A percentile compares a stretch with the other conserved stretches of the same genome.
phyloP scores from a whole-genome alignment of 2,329 filamentous ascomycete species.

The Bertia moriformis region DNA sequence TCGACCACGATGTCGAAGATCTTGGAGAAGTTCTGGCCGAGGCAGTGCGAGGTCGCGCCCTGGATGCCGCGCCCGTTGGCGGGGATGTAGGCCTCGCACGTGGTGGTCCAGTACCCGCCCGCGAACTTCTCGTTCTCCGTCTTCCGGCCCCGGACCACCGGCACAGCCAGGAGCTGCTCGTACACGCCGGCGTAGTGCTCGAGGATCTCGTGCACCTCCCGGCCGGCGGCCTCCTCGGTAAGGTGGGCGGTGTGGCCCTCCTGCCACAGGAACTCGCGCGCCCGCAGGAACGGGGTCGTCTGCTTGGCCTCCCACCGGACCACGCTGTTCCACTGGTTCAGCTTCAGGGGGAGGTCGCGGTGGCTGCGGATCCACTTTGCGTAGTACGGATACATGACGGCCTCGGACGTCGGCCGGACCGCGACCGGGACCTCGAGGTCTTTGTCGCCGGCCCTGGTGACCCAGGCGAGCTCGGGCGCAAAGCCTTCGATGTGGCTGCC shows the following conservation, averaged over 20 bases:
- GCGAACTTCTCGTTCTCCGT: constrained; percentile 98
- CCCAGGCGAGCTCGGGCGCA: constrained; percentile 80
- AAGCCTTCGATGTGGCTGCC: constrained; percentile 99
- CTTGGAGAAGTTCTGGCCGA: constrained; percentile 96
- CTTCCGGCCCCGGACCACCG: constrained; percentile 84
- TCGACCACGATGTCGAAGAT: constrained; percentile 99
- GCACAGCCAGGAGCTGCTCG: constrained; percentile 83
- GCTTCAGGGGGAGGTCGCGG: constrained; percentile 78
- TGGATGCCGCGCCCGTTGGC: constrained; percentile 93
- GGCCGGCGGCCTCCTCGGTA: constrained; percentile 64
- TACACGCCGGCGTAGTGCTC: constrained; percentile 88
- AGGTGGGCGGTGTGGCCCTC: constrained; percentile 90
- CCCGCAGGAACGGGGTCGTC: constrained; percentile 71
- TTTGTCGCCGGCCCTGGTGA: constrained; percentile 78
- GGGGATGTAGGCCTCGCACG: constrained; percentile 91
- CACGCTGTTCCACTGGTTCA: constrained; percentile 95
- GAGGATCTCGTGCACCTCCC: constrained; percentile 84
- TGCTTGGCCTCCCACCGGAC: constrained; percentile 91
- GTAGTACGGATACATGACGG: constrained; percentile 92
- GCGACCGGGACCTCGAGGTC: constrained; percentile 64
- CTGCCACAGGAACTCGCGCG: constrained; percentile 95
- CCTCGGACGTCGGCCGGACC: constrained; percentile 55
- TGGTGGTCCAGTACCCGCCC: constrained; percentile 90
- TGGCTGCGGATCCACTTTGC: constrained; percentile 94
- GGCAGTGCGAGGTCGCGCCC: constrained; percentile 74